Evolutionary conservation across 305 asterid species (phyloP).

Genomic region (Plantago lanceolata): DNA sequence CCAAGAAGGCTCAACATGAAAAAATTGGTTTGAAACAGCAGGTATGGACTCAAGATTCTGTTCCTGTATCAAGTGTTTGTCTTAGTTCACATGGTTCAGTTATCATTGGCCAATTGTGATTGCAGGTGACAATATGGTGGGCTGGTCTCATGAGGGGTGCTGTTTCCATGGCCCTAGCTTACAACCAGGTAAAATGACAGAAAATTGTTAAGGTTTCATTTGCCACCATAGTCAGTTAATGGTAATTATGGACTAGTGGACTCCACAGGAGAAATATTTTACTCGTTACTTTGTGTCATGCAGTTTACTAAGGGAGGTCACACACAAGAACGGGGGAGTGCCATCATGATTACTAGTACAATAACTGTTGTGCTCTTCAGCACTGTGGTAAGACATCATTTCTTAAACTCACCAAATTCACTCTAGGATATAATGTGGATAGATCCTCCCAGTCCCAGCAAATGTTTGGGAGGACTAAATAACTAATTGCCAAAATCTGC

Average conservation of each 20-base stretch:
- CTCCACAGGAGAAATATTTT: neutral
- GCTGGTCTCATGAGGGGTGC: constrained; percentile 73
- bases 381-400: constrained; percentile 49
- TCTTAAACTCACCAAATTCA: neutral
- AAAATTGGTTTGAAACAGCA: constrained; percentile 67
- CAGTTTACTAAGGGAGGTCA: constrained; percentile 63
- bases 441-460: neutral
- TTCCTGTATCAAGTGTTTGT: constrained; percentile 16
- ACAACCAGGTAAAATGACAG: constrained; percentile 42
- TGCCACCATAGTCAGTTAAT: neutral
- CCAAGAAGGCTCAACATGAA: constrained; percentile 49
- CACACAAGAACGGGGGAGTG: constrained; percentile 51
- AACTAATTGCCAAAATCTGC: too few species aligned
- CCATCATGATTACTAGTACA: constrained; percentile 60
- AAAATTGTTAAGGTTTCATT: neutral
- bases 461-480: neutral
- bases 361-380: constrained; percentile 64
- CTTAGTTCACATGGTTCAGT: constrained; percentile 12
- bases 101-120: constrained; percentile 10
- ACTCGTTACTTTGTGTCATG: constrained; percentile 8
- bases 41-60: constrained; percentile 38
- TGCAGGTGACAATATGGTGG: constrained; percentile 61
- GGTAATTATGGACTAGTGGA: neutral
- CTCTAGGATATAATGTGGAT: neutral
- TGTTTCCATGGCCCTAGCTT: constrained; percentile 72